Base-by-base conservation (phyloP, 1,139 yeast species). In the Lodderomyces orthopsilosis region DNA sequence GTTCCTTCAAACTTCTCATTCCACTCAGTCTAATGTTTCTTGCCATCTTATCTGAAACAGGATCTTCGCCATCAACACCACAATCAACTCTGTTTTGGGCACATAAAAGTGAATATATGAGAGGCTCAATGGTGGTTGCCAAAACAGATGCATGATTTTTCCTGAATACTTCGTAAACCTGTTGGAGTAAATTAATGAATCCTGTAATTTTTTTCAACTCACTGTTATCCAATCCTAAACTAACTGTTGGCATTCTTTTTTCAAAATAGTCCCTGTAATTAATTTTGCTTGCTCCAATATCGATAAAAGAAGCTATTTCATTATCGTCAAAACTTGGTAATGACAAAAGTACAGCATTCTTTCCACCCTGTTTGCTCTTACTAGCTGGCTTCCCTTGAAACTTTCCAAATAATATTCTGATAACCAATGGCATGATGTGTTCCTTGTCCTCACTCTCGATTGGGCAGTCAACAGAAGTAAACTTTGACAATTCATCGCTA, bases 391-490 rank as follows among this genome's bases (percentile, higher is more conserved):
- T 54, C 14, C 77, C 75, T 63, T 88, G 95, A 8, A 90, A 89
- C 50, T 95, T 75, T 5, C 98, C 98, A 62, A 85, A 93, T 28
- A 94, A 66, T 22, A 94, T 84, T 50, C 97, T 70, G 39, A 91
- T 63, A 4, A 90, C 76, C 38, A 87, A 60, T 1, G 95, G 94
- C 77, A 90, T 77, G 5, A 93, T 71, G 0, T 51, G 61, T 1
- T 62, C 67, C 17, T 76, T 68, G 57, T 91, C 97, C 6, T 70
- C 71, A 12, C 69, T 72, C 51, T 85, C 90, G 4, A 37, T 35
- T 2, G 67, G 63, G 12, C 34, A 30, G 9, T 30, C 34, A 7
- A 73, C 73, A n/a, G 76, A 69, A 30, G 88, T 66, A 38, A 93
- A 74, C 28, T 76, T 78, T 26, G 87, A 69, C 28, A 91, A 67